Conservation (phyloP, 768 basidiomycete genomes). For the Amanita phalloides region DNA sequence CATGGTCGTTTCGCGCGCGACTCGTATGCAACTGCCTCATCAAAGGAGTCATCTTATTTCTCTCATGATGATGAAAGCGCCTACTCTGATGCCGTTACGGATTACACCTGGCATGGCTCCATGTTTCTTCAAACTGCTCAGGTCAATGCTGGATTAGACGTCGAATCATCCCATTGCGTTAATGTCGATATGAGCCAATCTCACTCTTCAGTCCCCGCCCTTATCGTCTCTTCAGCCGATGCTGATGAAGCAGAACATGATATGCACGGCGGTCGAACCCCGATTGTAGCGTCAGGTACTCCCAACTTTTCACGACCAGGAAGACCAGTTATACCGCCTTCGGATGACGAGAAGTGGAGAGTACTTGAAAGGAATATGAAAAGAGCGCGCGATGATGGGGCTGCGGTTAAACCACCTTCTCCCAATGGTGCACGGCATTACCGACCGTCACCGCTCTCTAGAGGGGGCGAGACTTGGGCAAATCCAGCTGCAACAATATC, state of each 20-base stretch:
- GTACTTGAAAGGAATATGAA: constrained; percentile 37
- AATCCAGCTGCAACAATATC: background rate
- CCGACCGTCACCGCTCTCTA: background rate
- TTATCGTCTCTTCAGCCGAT: constrained; percentile 41
- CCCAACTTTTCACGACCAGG: constrained; percentile 60
- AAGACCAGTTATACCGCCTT: constrained; percentile 29
- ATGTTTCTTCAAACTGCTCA: constrained; percentile 5
- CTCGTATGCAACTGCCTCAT: constrained; percentile 29
- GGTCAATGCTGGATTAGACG: constrained; percentile 4
- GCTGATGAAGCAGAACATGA: constrained; percentile 12
- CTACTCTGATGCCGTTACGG: constrained; percentile 7
- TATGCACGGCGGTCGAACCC: constrained; percentile 23
- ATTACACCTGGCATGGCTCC: constrained; percentile 7
- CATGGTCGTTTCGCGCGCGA: constrained; percentile 35
- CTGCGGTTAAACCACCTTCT: background rate
- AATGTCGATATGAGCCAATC: constrained; percentile 6
- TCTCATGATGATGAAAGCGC: constrained; percentile 26
- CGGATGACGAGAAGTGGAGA: constrained; percentile 32
- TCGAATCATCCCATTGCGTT: constrained; percentile 6
- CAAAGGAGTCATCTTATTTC: constrained; percentile 20
- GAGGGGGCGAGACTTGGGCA: background rate
- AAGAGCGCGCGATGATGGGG: background rate
- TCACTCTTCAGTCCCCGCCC: constrained; percentile 31
- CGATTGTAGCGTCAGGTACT: constrained; percentile 31
- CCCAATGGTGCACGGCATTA: background rate